Evolutionary conservation across 441 rosid genomes (phyloP), one percentile per base, ranked within the genome.

Genomic region (Aquilaria agallochum): DNA sequence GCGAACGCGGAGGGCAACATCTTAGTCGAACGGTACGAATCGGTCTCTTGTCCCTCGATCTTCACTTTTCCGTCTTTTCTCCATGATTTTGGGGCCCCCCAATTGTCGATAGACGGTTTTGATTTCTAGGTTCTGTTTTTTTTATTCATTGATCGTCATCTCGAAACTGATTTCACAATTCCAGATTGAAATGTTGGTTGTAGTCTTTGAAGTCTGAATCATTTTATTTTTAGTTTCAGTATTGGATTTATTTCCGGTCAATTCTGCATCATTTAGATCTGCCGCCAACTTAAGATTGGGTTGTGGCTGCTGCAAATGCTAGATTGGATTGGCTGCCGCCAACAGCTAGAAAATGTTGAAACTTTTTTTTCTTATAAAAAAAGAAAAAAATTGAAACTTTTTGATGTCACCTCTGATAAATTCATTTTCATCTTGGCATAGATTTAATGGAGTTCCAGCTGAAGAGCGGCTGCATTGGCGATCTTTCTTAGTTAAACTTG

Each of bases 391-490:
- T 34, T 34, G 40, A 3, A 3, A 34, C 40, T 5, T 34, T 34
- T 34, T 5, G 40, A 34, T 34, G 40, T 34, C 40, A 34, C 6
- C 40, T 34, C 20, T 20, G 20, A 20, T 20, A 20, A 20, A 20
- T 20, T 59, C 15, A 13, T 60, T 34, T 9, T 34, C 31, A 27
- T 68, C 50, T 67, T 73, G 2, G 72, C 64, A 59, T 76, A 93
- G 98, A 52, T 93, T 93, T 79, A 90, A 83, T 78, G 98, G 98
- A 75, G 96, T 93, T 67, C 93, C 96, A 9, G 86, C 97, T 10
- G 97, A 90, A 80, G 98, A 93, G 69, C 80, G 95, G 47, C 76
- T 88, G 27, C 95, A 87, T 62, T 93, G 98, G 97, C 73, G 96
- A 69, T 77, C 98, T 48, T 93, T 90, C 87, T 75, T 93, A 71